Base-by-base conservation (phyloP, 352 stramenopile species). In the Phytophthora constricta region DNA sequence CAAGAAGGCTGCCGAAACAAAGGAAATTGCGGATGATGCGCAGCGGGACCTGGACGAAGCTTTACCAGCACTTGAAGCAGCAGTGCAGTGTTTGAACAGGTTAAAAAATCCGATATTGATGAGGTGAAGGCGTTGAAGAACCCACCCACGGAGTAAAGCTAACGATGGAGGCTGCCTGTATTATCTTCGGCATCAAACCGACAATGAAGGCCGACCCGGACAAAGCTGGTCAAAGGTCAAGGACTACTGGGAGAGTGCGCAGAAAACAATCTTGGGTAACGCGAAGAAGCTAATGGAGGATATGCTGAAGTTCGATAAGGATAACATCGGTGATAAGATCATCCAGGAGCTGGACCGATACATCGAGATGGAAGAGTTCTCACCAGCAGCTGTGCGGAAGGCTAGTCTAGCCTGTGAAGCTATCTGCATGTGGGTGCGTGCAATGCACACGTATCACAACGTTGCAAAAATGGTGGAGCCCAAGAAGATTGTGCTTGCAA, bases 91-190 rank as follows among this genome's bases (percentile, higher is more conserved):
- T 72, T 72, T 98, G 7, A 97, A 97, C 42, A 72, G 70, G 16
- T 70, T 98, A 5, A 98, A 98, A 98, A 98, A 57, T 89, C 86
- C 8, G 93, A 98, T 80, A 98, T 98, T 56, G 93, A 98, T 58
- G 95, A 98, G 71, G 88, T 97, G 1, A 96, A 97, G 33, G 85
- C 88, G 0, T 75, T 96, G 8, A 96, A 95, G 68, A 97, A 97
- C 46, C 89, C 89, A 3, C 90, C 88, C 82, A 95, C 25, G 86
- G 85, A n/a, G 87, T 96, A 0, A 86, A 84, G 34, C 70, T 97
- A 13, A 98, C 93, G 2, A 97, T 98, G 89, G 88, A 97, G 62
- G 89, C 92, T 4, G 91, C 88, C 4, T 98, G 93, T 56, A 98
- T 98, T 61, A 98, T 98, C 74, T 98, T 98, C 65, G 86, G 86